These are phyloP conservation scores for Phytopythium chamaehyphon DNA, from an alignment of 352 stramenopile genomes.

Conservation along the genomic window DNA sequence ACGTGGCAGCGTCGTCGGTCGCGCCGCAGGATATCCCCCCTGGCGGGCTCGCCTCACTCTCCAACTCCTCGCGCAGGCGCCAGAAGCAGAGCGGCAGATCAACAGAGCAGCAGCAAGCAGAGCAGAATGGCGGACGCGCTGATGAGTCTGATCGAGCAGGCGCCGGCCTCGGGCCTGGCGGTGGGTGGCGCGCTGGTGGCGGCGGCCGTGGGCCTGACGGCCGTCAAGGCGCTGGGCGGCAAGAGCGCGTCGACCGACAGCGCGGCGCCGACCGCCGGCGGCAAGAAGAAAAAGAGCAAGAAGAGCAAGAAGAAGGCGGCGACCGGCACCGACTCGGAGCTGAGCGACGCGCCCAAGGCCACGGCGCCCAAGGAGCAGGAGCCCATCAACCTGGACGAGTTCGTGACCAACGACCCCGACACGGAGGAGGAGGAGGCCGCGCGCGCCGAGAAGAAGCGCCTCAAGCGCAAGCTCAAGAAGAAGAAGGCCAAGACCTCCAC, in stretches of 20 bases:
- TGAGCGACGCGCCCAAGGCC: constrained; percentile 9
- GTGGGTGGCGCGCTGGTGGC: constrained; percentile 66
- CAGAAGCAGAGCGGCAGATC: too few species aligned
- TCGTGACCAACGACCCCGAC: constrained; percentile 73
- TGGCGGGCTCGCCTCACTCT: too few species aligned
- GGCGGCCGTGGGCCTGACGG: constrained; percentile 60
- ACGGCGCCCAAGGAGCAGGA: constrained; percentile 23
- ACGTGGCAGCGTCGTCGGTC: too few species aligned
- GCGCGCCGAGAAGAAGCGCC: constrained; percentile 73
- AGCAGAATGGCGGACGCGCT: constrained; percentile 61
- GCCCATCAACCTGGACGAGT: constrained; percentile 68
- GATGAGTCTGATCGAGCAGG: constrained; percentile 60
- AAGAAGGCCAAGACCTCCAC: constrained; percentile 61
- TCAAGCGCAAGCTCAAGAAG: constrained; percentile 82
- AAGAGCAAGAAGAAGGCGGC: constrained; percentile 41
- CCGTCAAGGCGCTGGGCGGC: constrained; percentile 56
- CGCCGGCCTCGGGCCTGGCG: constrained; percentile 52
- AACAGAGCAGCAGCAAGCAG: too few species aligned
- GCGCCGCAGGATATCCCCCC: too few species aligned
- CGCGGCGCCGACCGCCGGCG: constrained; percentile 43
- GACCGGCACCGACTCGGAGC: neutral
- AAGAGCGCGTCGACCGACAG: constrained; percentile 20
- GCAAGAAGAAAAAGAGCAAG: constrained; percentile 52
- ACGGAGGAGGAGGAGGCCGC: constrained; percentile 78
- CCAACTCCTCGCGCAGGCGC: too few species aligned